These are phyloP conservation scores for Clarireedia homoeocarpa DNA, from an alignment of 2,329 filamentous ascomycete genomes.

Conservation along the genomic window DNA sequence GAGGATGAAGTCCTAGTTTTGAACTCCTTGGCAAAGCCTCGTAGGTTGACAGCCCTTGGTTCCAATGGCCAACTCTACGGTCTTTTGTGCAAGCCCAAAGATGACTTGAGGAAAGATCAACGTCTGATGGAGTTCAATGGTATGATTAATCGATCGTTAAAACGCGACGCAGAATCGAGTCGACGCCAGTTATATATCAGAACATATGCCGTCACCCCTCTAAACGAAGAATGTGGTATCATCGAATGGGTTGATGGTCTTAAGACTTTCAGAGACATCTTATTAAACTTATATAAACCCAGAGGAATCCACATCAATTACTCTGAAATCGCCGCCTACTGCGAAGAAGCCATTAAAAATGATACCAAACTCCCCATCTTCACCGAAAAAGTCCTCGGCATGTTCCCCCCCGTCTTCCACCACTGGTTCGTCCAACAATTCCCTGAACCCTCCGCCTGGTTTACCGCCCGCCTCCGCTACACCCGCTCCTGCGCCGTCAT, in stretches of 20 bases:
- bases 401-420: conserved; percentile 77
- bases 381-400: conserved; percentile 52
- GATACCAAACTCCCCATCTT: conserved; percentile 62
- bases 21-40: conserved; percentile 84
- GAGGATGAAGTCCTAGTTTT: conserved; percentile 84
- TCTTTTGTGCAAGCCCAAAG: conserved; percentile 93
- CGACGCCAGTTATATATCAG: conserved; percentile 89
- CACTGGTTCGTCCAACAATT: conserved; percentile 96
- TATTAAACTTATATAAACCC: conserved; percentile 70
- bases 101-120: conserved; percentile 94
- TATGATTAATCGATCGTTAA: conserved; percentile 93
- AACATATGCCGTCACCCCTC: conserved; percentile 90
- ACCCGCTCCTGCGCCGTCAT: conserved; percentile 94
- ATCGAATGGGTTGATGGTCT: conserved; percentile 99
- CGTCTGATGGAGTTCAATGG: conserved; percentile 98
- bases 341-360: conserved; percentile 54
- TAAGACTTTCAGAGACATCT: conserved; percentile 86
- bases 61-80: conserved; percentile 85
- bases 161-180: conserved; percentile 84
- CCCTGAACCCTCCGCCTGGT: conserved; percentile 87
- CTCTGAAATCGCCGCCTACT: conserved; percentile 51
- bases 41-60: conserved; percentile 79
- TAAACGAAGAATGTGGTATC: conserved; percentile 95
- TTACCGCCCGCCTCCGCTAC: conserved; percentile 79
- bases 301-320: conserved; percentile 67